Conservation (phyloP, 495 filamentous ascomycete genomes). For the Acidomyces sp. region DNA sequence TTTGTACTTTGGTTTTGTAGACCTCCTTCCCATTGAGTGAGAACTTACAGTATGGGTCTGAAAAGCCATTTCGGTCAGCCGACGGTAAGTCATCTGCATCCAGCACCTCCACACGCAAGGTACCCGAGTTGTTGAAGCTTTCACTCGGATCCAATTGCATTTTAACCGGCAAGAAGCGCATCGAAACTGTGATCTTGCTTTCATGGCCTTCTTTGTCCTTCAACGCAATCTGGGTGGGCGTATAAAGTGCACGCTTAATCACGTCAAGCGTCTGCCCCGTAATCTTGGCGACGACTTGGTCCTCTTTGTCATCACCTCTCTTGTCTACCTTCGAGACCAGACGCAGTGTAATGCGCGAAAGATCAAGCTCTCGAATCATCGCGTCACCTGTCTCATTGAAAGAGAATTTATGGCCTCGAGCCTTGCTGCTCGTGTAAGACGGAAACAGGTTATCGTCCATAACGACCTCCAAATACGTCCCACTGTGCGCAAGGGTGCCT, state of each 20-base stretch:
- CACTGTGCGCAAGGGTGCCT: constrained; percentile 59
- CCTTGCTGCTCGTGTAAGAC: constrained; percentile 65
- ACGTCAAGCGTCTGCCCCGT: constrained; percentile 75
- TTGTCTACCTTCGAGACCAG: constrained; percentile 61
- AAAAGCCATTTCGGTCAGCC: constrained; percentile 89
- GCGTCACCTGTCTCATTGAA: constrained; percentile 90
- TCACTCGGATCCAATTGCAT: constrained; percentile 91
- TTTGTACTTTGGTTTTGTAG: constrained; percentile 84
- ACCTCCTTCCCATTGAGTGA: constrained; percentile 72
- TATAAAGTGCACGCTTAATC: constrained; percentile 82
- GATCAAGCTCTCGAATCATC: constrained; percentile 89
- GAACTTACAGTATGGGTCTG: constrained; percentile 94
- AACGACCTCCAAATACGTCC: constrained; percentile 71
- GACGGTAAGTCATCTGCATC: constrained; percentile 79
- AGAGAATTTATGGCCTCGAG: constrained; percentile 48
- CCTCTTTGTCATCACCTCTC: constrained; percentile 55
- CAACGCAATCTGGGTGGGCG: constrained; percentile 67
- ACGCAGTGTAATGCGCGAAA: constrained; percentile 82
- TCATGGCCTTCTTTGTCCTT: constrained; percentile 60
- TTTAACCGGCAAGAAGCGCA: constrained; percentile 84
- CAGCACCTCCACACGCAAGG: constrained; percentile 76
- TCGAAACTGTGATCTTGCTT: constrained; percentile 73
- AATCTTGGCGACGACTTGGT: constrained; percentile 66
- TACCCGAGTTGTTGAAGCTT: constrained; percentile 97
- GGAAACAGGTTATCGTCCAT: constrained; percentile 95